phyloP scores from a whole-genome alignment of 2,329 filamentous ascomycete genomes.

The Neocatenulostroma microsporum region DNA sequence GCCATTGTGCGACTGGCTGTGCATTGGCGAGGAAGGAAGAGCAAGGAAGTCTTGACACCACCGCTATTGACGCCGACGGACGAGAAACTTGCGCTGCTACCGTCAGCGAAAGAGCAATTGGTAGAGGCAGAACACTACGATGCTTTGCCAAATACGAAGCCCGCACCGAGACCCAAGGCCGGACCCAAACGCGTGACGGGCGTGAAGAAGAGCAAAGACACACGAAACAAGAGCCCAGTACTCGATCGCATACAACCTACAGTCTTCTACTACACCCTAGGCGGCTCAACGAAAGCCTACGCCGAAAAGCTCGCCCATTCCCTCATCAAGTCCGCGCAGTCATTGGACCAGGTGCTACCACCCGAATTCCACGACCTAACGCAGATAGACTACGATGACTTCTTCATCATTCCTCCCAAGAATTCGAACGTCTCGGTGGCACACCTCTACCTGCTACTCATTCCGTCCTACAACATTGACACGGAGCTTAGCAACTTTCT shows the following conservation, averaged over 20 bases:
- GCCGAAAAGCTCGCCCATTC: slow-evolving; percentile 57
- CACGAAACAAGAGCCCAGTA: slow-evolving; percentile 4
- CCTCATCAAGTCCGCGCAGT: slow-evolving; percentile 47
- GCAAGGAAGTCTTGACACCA: slow-evolving; percentile 17
- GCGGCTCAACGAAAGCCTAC: slow-evolving; percentile 69
- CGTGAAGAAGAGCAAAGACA: slow-evolving; percentile 16
- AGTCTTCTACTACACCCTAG: slow-evolving; percentile 85
- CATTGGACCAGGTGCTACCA: slow-evolving; percentile 11
- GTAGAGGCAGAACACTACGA: neutral
- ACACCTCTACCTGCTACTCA: slow-evolving; percentile 72
- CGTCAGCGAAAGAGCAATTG: slow-evolving; percentile 7
- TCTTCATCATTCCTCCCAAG: slow-evolving; percentile 72
- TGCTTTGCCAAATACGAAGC: slow-evolving; percentile 1
- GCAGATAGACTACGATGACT: slow-evolving; percentile 87
- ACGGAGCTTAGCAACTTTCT: slow-evolving; percentile 83
- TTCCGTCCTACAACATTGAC: slow-evolving; percentile 94
- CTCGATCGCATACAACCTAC: slow-evolving; percentile 68
- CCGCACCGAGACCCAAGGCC: slow-evolving; percentile 13
- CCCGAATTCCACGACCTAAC: slow-evolving; percentile 69
- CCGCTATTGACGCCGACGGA: slow-evolving; percentile 15
- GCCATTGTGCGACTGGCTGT: slow-evolving; percentile 20
- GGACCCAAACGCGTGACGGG: slow-evolving; percentile 27
- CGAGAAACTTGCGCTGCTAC: slow-evolving; percentile 12
- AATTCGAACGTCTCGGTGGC: slow-evolving; percentile 50
- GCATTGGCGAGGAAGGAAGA: slow-evolving; percentile 19